phyloP scores from a whole-genome alignment of 2,329 filamentous ascomycete genomes.

The Arthrinium phaeospermum region DNA sequence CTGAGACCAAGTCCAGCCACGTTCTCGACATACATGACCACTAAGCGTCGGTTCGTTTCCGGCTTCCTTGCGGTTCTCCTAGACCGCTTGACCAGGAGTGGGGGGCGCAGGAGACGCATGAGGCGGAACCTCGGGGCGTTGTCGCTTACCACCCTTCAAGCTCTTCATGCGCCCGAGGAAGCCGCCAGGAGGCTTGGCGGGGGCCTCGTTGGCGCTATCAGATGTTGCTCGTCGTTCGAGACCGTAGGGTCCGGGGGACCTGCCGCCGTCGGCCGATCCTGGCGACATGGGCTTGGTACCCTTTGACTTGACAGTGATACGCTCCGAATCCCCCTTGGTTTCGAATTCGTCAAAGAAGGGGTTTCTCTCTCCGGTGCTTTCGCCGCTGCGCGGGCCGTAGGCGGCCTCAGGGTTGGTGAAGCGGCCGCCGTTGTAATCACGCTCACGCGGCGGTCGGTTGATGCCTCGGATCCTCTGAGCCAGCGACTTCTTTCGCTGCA shows the following conservation, averaged over 20 bases:
- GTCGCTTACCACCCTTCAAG: conserved; percentile 72
- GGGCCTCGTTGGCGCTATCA: conserved; percentile 55
- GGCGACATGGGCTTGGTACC: conserved; percentile 42
- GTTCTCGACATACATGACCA: background rate
- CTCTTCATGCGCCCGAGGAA: conserved; percentile 83
- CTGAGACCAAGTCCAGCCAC: conserved; percentile 20
- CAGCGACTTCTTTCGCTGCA: conserved; percentile 92
- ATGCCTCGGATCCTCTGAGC: conserved; percentile 90
- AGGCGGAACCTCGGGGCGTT: conserved; percentile 38
- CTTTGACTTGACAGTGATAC: conserved; percentile 51
- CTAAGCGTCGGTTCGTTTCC: background rate
- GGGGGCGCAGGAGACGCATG: background rate
- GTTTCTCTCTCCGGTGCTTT: conserved; percentile 61
- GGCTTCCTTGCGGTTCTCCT: conserved; percentile 3
- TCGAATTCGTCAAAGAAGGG: conserved; percentile 85
- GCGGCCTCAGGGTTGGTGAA: conserved; percentile 60
- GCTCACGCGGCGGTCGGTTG: conserved; percentile 70
- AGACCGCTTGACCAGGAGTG: conserved; percentile 17
- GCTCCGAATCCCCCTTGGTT: conserved; percentile 52
- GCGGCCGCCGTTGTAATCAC: conserved; percentile 64
- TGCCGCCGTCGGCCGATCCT: conserved; percentile 53
- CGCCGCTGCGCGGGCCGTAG: conserved; percentile 49
- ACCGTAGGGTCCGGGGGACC: conserved; percentile 57
- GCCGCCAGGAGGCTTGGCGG: conserved; percentile 53
- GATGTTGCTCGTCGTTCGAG: conserved; percentile 71